Evolutionary conservation across 805 yeast species (phyloP), one percentile per base, ranked within the genome.

Genomic region (Schizosaccharomyces cryophilus): DNA sequence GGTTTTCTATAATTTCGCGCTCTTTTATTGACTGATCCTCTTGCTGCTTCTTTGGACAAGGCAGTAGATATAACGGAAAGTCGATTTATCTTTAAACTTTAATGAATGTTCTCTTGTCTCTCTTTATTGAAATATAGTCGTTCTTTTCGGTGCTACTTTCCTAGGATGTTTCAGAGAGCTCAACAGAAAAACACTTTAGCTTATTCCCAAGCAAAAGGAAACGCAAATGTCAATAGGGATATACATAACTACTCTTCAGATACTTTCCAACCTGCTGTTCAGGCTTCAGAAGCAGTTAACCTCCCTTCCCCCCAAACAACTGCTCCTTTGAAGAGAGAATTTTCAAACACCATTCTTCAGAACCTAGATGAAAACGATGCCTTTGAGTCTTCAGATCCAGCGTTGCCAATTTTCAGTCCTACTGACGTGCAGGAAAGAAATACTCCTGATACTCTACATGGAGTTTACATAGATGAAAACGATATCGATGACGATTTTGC

Each of bases 401-500:
- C 51, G 13, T 24, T 45, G 51, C 51, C 51, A 13, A 24, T 45
- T 45, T 45, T 45, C 26, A 24, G 17, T 19, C 21, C 21, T 3
- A 11, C 51, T 45, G 51, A 24, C 9, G 9, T 17, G 21, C 26
- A 24, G 13, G 26, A 24, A 1, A 45, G 26, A n/a, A 11, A 13
- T 5, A 9, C 56, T 29, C 2, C 56, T 21, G 35, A 51, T 17
- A 29, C 26, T 15, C 7, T 35, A 31, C n/a, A 42, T 42, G 61
- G 61, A 13, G 55, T 59, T 31, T 30, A 24, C 21, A 29, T 59
- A n/a, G 54, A 59, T 47, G 61, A 59, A 42, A 47, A 42, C 19
- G 61, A 59, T 42, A 38, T 59, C 17, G 61, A 59, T 19, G 61
- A 59, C 15, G 61, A 59, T n/a, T 31, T 59, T 4, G 21, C 26